phyloP scores from a whole-genome alignment of 1,139 yeast species.

The Candida glucosophila region DNA sequence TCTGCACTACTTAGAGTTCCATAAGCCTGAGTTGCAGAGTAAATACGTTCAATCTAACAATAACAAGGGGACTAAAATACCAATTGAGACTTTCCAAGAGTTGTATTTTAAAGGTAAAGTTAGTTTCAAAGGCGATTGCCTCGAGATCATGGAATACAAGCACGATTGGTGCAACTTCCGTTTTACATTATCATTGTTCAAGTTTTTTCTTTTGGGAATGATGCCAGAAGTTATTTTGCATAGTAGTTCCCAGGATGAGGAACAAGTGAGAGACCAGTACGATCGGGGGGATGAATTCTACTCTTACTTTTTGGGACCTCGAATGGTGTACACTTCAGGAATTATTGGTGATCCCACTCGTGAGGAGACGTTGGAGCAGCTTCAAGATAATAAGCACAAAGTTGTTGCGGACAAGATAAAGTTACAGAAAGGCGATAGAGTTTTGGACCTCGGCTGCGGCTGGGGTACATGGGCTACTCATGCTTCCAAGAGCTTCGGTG shows the following conservation, averaged over 20 bases:
- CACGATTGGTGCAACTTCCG: conserved; percentile 87
- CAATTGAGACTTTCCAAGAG: conserved; percentile 91
- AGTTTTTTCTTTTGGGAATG: conserved; percentile 78
- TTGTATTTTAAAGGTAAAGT: conserved; percentile 79
- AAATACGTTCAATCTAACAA: conserved; percentile 50
- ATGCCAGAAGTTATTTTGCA: conserved; percentile 91
- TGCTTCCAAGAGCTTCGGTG: conserved; percentile 79
- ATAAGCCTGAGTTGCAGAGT: conserved; percentile 60
- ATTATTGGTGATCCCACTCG: conserved; percentile 60
- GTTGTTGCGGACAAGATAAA: conserved; percentile 83
- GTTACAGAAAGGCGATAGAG: conserved; percentile 59
- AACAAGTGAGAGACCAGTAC: conserved; percentile 91
- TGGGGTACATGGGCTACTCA: conserved; percentile 92
- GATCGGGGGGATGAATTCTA: conserved; percentile 96
- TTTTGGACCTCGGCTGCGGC: conserved; percentile 88
- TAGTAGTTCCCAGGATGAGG: conserved; percentile 91
- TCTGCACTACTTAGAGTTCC: conserved; percentile 74
- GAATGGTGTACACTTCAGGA: conserved; percentile 92
- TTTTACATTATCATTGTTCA: conserved; percentile 71
- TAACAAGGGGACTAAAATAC: conserved; percentile 68
- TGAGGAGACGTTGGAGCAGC: conserved; percentile 75
- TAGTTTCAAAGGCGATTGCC: conserved; percentile 78
- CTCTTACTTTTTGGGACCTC: conserved; percentile 89
- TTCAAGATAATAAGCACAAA: conserved; percentile 86
- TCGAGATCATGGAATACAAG: conserved; percentile 76